Conservation (phyloP, 1,139 yeast genomes). For the Hanseniaspora sp. region DNA sequence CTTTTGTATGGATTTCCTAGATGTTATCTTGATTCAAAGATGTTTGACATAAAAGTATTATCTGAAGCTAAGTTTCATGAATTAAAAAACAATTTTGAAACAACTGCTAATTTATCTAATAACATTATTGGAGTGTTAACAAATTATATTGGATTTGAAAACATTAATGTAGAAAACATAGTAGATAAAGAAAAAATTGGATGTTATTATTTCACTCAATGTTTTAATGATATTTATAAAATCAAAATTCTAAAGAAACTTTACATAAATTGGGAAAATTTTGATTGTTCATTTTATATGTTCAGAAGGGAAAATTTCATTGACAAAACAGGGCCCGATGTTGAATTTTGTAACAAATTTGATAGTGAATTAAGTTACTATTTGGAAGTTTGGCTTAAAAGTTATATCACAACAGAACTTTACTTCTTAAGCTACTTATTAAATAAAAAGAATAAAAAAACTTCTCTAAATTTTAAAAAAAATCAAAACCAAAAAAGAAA, state of each 20-base stretch:
- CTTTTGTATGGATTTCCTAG: conserved; percentile 12
- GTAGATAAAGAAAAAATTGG: background rate
- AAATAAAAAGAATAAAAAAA: too few species aligned
- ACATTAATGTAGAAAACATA: background rate
- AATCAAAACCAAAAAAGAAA: background rate
- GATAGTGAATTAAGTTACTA: conserved; percentile 4
- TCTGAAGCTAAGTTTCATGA: background rate
- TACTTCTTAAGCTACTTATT: conserved; percentile 3
- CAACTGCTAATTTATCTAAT: background rate
- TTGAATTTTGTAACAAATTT: background rate
- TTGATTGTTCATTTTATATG: conserved; percentile 7
- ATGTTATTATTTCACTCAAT: background rate
- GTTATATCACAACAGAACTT: background rate
- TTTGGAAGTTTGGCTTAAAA: conserved; percentile 3
- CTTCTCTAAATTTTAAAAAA: too few species aligned
- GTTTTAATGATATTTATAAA: background rate
- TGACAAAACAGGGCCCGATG: background rate
- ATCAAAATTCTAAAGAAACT: conserved; percentile 1
- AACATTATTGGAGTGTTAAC: background rate
- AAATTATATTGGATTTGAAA: background rate
- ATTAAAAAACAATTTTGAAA: background rate
- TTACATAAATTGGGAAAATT: conserved; percentile 3
- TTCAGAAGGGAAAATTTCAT: background rate
- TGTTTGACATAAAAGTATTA: conserved; percentile 1
- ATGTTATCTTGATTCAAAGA: conserved; percentile 5